phyloP scores from a whole-genome alignment of 140 eudicot genomes.

The Ambrosia hybrid region DNA sequence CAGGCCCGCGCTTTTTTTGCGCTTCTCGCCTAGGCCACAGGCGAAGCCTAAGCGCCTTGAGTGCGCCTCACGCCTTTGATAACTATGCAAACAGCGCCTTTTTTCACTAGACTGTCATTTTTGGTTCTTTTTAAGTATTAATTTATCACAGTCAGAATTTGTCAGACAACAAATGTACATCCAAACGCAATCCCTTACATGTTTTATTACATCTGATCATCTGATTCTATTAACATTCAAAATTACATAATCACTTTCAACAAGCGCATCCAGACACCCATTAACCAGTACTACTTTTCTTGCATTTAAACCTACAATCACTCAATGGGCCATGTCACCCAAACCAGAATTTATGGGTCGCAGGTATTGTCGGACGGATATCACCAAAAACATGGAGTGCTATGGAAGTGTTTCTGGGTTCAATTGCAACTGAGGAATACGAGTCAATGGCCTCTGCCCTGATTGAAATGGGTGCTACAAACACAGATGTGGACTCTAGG shows the following conservation, averaged over 20 bases:
- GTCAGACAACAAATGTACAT: background rate
- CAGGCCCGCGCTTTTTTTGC: too few relatives aligned
- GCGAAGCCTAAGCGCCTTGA: too few relatives aligned
- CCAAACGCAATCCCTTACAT: conserved; percentile 3
- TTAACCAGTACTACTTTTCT: background rate
- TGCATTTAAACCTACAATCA: conserved; percentile 7
- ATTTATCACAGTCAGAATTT: background rate
- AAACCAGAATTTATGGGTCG: conserved; percentile 24
- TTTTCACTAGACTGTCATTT: background rate
- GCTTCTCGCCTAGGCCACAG: too few relatives aligned
- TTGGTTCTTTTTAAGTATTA: background rate
- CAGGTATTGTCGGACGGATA: conserved; percentile 95
- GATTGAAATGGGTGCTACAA: conserved; percentile 94
- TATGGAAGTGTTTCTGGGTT: conserved; percentile 85
- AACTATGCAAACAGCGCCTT: background rate
- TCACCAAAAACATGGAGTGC: conserved; percentile 94
- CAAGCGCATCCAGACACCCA: background rate
- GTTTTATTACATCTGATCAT: background rate
- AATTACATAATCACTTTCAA: conserved; percentile 4
- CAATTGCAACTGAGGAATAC: conserved; percentile 80
- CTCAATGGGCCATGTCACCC: background rate
- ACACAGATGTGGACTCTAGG: conserved; percentile 60
- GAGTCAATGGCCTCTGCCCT: conserved; percentile 93
- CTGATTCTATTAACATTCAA: background rate
- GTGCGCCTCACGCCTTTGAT: too few relatives aligned